A percentile compares a stretch with the other conserved stretches of the same genome.
Conservation (phyloP, 192 early-diverging fungal species). For the Lobosporangium transversale region DNA sequence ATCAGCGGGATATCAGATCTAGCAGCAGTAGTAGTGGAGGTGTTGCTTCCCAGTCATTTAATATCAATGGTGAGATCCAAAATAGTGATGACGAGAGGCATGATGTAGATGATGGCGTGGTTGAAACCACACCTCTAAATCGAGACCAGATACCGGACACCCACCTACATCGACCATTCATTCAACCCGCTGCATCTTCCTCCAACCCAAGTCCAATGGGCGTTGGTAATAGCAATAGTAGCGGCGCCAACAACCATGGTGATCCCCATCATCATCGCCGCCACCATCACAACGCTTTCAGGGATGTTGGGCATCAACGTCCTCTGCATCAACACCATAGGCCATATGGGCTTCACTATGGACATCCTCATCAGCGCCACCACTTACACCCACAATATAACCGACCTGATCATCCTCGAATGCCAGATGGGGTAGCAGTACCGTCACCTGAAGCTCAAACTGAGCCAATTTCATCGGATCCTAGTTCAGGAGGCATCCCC, state of each 20-base stretch:
- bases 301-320: not conserved
- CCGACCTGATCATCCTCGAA: not conserved
- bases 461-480: not conserved
- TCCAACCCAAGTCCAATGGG: not conserved
- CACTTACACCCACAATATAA: no score
- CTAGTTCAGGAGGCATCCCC: not conserved
- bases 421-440: not conserved
- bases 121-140: not conserved
- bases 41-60: not conserved
- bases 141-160: not conserved
- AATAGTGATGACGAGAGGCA: conserved; percentile 6
- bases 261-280: not conserved
- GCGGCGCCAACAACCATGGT: not conserved
- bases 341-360: not conserved
- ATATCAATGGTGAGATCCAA: conserved; percentile 13
- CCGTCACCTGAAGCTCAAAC: not conserved
- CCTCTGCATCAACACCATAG: conserved; percentile 1
- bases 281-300: not conserved
- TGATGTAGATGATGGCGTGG: not conserved
- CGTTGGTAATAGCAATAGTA: not conserved
- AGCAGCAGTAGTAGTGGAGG: conserved; percentile 1
- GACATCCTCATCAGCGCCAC: conserved; percentile 4
- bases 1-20: not conserved
- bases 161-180: not conserved
- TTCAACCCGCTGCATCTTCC: conserved; percentile 1